Conservation (phyloP, 164 flowering plant genomes). For the Macadamia tetraphylla region DNA sequence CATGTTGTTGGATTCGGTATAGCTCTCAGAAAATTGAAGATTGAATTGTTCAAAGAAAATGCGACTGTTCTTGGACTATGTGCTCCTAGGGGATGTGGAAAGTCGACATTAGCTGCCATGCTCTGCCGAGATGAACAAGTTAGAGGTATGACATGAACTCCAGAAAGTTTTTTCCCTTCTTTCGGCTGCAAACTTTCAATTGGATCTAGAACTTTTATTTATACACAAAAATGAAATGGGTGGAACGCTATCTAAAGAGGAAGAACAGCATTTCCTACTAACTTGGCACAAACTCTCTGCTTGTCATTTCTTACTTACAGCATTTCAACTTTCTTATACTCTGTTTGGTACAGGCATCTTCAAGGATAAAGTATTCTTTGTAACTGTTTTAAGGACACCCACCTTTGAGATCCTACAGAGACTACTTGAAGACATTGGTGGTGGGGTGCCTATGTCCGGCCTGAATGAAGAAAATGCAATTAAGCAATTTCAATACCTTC, state of each 20-base stretch:
- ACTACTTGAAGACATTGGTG: slow-evolving; percentile 6
- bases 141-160: slow-evolving; percentile 21
- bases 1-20: slow-evolving; percentile 28
- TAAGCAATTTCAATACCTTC: slow-evolving; percentile 10
- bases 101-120: slow-evolving; percentile 24
- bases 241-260: no score
- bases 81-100: slow-evolving; percentile 10
- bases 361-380: slow-evolving; percentile 13
- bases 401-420: slow-evolving; percentile 12
- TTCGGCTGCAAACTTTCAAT: no score
- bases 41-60: slow-evolving; percentile 17
- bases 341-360: slow-evolving; percentile 10
- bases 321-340: no score
- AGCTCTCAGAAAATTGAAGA: slow-evolving; percentile 33
- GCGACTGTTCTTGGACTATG: not conserved
- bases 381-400: slow-evolving; percentile 18
- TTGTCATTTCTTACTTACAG: no score
- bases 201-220: no score
- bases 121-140: slow-evolving; percentile 27
- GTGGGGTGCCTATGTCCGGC: not conserved
- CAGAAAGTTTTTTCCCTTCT: no score
- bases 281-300: no score
- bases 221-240: no score
- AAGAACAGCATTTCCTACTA: no score
- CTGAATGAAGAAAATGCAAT: slow-evolving; percentile 26